Evolutionary conservation across 2,329 filamentous ascomycete species (phyloP), one percentile per base, ranked within the genome.

Genomic region (Lachnellula hyalina): DNA sequence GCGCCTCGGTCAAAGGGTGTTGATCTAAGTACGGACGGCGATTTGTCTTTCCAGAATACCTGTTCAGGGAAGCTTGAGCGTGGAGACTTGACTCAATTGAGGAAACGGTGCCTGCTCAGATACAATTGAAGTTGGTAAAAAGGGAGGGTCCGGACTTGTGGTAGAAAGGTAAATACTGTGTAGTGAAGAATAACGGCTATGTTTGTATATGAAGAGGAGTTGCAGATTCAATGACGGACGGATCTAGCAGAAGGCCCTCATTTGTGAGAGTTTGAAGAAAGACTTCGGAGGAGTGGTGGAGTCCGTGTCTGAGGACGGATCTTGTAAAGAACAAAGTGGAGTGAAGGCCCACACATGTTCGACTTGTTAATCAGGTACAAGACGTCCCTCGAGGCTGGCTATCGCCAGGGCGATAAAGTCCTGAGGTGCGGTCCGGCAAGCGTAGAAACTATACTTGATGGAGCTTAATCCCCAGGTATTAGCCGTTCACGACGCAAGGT

Each of bases 281-380:
- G 49, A 55, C 49, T 54, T 51, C 51, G 53, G 54, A 56, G 54
- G 57, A 41, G 23, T 50, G 44, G 61, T 62, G 60, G 58, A 62
- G 57, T 58, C 49, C 21, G 52, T 55, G 61, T 62, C 58, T 60
- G 60, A 60, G 55, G 47, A 56, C 54, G 47, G 46, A 54, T 60
- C 55, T 51, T 55, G 53, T 57, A 59, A 57, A 60, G 56, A 53
- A 56, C 17, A 49, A 32, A 60, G 60, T 60, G 54, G 52, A 56
- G 49, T 56, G 53, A 17, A 40, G 49, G 51, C 17, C 46, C 51
- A 45, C 44, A 36, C 17, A 41, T 46, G 52, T 52, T 54, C 51
- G 54, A 56, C 54, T 59, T 49, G 57, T 55, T 53, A 55, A 54
- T 63, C 56, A 63, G 61, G 61, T 61, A 61, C 59, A 54, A 48